Base-by-base conservation (phyloP, 1,284 basidiomycete species). In the Apiotrichum brassicae region DNA sequence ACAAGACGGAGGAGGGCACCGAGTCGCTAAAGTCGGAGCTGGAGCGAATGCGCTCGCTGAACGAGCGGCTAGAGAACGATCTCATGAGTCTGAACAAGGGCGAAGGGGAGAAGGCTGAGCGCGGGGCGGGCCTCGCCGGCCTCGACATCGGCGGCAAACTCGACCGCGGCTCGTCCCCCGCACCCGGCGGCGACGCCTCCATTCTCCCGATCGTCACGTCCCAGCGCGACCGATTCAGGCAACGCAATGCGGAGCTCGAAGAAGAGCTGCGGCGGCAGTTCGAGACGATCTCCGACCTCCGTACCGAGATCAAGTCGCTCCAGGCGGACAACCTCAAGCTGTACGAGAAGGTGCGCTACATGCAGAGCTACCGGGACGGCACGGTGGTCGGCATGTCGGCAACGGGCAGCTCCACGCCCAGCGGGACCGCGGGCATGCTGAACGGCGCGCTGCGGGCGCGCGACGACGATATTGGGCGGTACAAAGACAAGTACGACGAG, bases 241-340 rank as follows among this genome's bases (percentile, higher is more conserved):
- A 91, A 66, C 82, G 94, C 16, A 97, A 97, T 66, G 86, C 89
- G 18, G 94, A 98, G 68, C 80, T 98, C 11, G 94, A 99, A 75
- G 92, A 97, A 84, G 92, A 98, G 75, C 80, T 98, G 8, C 85
- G 91, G 40, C 88, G 85, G 60, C 93, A 97, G 70, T 94, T 88
- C 75, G 87, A 92, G 56, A 82, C 85, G 45, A 92, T 97, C 58
- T 88, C 90, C 0, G 91, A 95, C 62, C 77, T 95, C 18, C 83
- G 90, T 12, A 76, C 82, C 23, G 93, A 95, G 73, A 83, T 91
- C 73, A 88, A 92, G 71, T 82, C 81, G 40, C 77, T 95, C 28
- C 91, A 95, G 71, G 79, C 83, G 0, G 93, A 95, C 70, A 95
- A 95, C 67, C 79, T 97, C 48, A 95, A 95, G 71, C 76, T 94